These are phyloP conservation scores for Hanseniaspora gamundiae DNA, from an alignment of 1,139 yeast species.

Conservation along the genomic window DNA sequence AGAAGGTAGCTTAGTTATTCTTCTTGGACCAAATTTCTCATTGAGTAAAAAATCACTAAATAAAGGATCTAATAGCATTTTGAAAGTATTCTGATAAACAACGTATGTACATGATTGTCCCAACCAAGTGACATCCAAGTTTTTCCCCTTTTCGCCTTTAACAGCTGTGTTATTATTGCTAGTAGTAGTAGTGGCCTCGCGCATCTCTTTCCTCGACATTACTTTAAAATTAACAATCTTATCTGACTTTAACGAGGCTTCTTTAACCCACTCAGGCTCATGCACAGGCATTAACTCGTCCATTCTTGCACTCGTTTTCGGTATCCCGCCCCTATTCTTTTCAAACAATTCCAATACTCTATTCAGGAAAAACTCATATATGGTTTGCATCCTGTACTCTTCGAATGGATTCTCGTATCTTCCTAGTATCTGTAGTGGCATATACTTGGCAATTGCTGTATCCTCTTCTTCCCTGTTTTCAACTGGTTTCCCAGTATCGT, in stretches of 20 bases:
- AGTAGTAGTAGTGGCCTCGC: no score
- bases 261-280: slow-evolving; percentile 32
- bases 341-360: slow-evolving; percentile 61
- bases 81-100: slow-evolving; percentile 52
- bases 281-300: slow-evolving; percentile 45
- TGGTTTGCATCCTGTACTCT: slow-evolving; percentile 85
- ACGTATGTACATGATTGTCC: slow-evolving; percentile 83
- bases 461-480: no score
- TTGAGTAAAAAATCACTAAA: slow-evolving; percentile 58
- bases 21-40: slow-evolving; percentile 62
- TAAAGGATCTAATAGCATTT: slow-evolving; percentile 75
- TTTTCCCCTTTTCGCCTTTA: no score
- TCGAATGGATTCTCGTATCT: slow-evolving; percentile 81
- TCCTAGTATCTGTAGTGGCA: slow-evolving; percentile 53
- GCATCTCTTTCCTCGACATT: slow-evolving; percentile 11
- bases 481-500: no score
- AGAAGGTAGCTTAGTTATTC: slow-evolving; percentile 67
- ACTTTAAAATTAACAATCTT: neutral
- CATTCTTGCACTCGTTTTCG: slow-evolving; percentile 34
- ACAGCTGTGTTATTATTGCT: no score
- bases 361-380: slow-evolving; percentile 70
- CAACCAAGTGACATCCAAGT: slow-evolving; percentile 59
- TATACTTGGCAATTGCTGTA: slow-evolving; percentile 22
- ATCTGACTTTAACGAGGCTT: slow-evolving; percentile 3
- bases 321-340: slow-evolving; percentile 58